A percentile compares a stretch with the other conserved stretches of the same genome.
phyloP scores from a whole-genome alignment of 805 yeast genomes.

The Brettanomyces bruxellensis region DNA sequence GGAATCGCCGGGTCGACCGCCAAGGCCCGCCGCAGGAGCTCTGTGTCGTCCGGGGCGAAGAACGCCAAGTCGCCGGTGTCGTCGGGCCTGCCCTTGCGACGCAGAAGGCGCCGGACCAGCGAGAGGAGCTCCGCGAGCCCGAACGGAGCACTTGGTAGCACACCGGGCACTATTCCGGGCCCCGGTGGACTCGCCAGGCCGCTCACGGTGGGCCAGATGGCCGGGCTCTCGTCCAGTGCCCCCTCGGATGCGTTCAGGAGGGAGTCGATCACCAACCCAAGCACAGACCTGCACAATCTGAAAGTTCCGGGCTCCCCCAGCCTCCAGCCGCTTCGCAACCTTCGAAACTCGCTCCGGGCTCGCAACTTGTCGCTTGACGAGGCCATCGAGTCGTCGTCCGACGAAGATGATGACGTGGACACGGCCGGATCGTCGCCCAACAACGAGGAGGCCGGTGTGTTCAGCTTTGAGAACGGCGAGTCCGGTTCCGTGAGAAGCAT shows the following conservation, averaged over 20 bases:
- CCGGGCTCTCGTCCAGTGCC: conserved; percentile 4
- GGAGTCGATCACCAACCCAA: conserved; percentile 42
- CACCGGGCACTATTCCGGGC: too few relatives aligned
- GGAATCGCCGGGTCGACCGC: not conserved
- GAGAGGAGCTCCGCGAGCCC: conserved; percentile 3
- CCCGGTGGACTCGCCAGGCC: not conserved
- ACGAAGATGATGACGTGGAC: conserved; percentile 31
- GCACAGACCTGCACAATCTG: conserved; percentile 35
- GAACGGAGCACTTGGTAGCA: too few relatives aligned
- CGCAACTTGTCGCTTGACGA: conserved; percentile 26
- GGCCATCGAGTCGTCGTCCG: conserved; percentile 31
- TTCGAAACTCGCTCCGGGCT: conserved; percentile 22
- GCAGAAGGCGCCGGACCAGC: conserved; percentile 9
- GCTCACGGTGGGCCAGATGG: conserved; percentile 14
- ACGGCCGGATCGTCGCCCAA: conserved; percentile 17
- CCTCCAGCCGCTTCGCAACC: conserved; percentile 19
- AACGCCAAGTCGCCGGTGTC: not conserved
- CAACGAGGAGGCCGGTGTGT: conserved; percentile 28
- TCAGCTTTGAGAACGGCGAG: conserved; percentile 17
- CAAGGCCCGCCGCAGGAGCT: not conserved
- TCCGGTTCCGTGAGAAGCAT: conserved; percentile 3
- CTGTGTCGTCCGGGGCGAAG: not conserved
- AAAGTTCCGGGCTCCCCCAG: conserved; percentile 35
- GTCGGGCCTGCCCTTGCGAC: not conserved
- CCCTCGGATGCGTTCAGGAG: conserved; percentile 23